phyloP scores from a whole-genome alignment of 148 eudicot genomes.

The Talinum fruticosum region DNA sequence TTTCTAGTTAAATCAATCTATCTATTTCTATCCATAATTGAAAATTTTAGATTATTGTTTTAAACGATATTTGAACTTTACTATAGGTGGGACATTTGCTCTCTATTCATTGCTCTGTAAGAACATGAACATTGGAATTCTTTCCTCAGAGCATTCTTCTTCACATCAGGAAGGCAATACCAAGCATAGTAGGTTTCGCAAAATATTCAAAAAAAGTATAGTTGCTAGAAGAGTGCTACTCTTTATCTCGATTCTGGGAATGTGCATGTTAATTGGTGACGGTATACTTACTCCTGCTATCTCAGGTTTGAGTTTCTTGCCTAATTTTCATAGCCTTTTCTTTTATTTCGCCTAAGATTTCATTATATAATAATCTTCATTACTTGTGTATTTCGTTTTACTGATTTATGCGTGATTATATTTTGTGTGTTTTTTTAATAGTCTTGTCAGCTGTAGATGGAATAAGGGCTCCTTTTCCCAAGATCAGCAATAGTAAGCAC shows the following conservation, averaged over 20 bases:
- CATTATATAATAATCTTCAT: too few species aligned
- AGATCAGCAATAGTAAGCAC: constrained; percentile 58
- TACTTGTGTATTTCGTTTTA: not conserved
- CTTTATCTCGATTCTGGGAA: constrained; percentile 64
- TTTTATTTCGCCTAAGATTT: too few species aligned
- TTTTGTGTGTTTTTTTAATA: constrained; percentile 20
- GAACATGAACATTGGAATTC: constrained; percentile 52
- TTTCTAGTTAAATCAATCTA: too few species aligned
- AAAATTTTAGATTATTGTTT: too few species aligned
- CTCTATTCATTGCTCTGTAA: constrained; percentile 63
- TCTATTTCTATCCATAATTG: too few species aligned
- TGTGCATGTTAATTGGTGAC: constrained; percentile 81
- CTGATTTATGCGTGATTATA: not conserved
- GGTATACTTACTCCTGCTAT: constrained; percentile 80
- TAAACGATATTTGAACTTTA: constrained; percentile 7
- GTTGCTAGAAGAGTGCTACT: constrained; percentile 58
- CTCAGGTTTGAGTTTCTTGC: constrained; percentile 48
- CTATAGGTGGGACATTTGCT: constrained; percentile 73
- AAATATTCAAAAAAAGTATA: constrained; percentile 47
- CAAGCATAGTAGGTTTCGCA: constrained; percentile 45
- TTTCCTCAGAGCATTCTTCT: constrained; percentile 29
- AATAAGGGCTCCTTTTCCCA: constrained; percentile 64
- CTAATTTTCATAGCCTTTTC: too few species aligned
- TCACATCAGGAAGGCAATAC: constrained; percentile 17
- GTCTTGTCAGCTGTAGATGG: constrained; percentile 78